phyloP scores from a whole-genome alignment of 768 basidiomycete species.

The Lactarius tabidus region DNA sequence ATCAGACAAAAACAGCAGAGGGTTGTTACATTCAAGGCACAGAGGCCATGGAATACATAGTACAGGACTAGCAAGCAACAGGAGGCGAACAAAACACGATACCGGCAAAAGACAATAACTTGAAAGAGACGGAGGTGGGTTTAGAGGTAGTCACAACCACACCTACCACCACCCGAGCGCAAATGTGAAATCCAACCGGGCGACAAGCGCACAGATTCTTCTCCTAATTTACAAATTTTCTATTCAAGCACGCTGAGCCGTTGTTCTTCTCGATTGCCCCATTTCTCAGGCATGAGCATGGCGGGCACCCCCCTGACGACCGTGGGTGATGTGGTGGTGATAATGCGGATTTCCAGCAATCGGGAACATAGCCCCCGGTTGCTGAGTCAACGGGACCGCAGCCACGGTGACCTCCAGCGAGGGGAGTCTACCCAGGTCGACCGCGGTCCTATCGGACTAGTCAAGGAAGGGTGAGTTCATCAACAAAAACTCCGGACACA shows the following conservation, averaged over 20 bases:
- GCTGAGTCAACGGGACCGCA: conserved; percentile 6
- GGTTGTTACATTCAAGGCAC: too few relatives aligned
- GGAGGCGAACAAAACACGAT: too few relatives aligned
- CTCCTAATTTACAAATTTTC: background rate
- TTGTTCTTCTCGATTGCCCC: background rate
- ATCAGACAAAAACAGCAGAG: too few relatives aligned
- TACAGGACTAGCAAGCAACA: too few relatives aligned
- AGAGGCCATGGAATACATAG: too few relatives aligned
- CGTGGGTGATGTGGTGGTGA: conserved; percentile 19
- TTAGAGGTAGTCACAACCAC: too few relatives aligned
- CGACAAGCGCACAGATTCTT: background rate
- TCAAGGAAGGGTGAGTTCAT: background rate
- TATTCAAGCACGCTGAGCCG: background rate
- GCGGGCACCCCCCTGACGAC: conserved; percentile 12
- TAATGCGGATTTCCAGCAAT: conserved; percentile 3
- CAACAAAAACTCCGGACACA: conserved; percentile 32
- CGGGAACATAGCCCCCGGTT: conserved; percentile 16
- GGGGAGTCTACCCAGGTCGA: background rate
- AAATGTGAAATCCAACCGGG: background rate
- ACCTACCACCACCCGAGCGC: too few relatives aligned
- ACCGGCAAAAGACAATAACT: too few relatives aligned
- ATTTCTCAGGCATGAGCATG: conserved; percentile 1
- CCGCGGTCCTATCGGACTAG: conserved; percentile 5
- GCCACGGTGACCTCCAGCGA: conserved; percentile 22
- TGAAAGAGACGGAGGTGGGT: too few relatives aligned